Percentiles rank a stretch among this genome's conserved stretches.
phyloP scores from a whole-genome alignment of 2,329 filamentous ascomycete genomes.

The Metarhizium robertsii region DNA sequence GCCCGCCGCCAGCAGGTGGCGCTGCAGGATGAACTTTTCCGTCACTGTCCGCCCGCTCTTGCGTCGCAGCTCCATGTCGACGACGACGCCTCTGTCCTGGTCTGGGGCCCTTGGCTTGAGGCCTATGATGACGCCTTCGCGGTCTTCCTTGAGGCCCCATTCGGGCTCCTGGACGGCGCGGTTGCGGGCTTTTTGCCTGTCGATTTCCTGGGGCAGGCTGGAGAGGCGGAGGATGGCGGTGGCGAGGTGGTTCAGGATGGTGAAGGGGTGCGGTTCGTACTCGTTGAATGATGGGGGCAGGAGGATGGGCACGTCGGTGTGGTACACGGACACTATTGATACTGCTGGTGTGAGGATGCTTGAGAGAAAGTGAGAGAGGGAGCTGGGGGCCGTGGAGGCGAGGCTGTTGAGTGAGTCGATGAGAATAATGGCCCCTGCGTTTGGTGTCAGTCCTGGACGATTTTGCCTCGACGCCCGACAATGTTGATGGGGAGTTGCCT shows the following conservation, averaged over 20 bases:
- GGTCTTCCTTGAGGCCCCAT: slow-evolving; percentile 68
- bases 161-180: slow-evolving; percentile 65
- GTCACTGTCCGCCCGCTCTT: slow-evolving; percentile 70
- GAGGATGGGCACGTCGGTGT: slow-evolving; percentile 63
- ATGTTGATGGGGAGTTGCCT: slow-evolving; percentile 12
- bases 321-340: slow-evolving; percentile 72
- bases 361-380: slow-evolving; percentile 60
- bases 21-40: slow-evolving; percentile 50
- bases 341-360: slow-evolving; percentile 55
- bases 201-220: slow-evolving; percentile 65
- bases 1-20: background rate
- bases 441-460: background rate
- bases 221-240: slow-evolving; percentile 72
- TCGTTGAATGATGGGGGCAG: slow-evolving; percentile 33
- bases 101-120: slow-evolving; percentile 40
- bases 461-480: background rate
- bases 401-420: slow-evolving; percentile 73
- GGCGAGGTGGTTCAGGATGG: slow-evolving; percentile 72
- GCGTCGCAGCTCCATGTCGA: slow-evolving; percentile 79
- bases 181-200: slow-evolving; percentile 65
- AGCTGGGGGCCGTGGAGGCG: slow-evolving; percentile 39
- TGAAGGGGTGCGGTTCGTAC: slow-evolving; percentile 61
- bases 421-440: slow-evolving; percentile 60
- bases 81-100: slow-evolving; percentile 44
- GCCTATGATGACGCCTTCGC: slow-evolving; percentile 70